Evolutionary conservation across 1,139 yeast species (phyloP).

Genomic region (Suhomyces choctaworum): DNA sequence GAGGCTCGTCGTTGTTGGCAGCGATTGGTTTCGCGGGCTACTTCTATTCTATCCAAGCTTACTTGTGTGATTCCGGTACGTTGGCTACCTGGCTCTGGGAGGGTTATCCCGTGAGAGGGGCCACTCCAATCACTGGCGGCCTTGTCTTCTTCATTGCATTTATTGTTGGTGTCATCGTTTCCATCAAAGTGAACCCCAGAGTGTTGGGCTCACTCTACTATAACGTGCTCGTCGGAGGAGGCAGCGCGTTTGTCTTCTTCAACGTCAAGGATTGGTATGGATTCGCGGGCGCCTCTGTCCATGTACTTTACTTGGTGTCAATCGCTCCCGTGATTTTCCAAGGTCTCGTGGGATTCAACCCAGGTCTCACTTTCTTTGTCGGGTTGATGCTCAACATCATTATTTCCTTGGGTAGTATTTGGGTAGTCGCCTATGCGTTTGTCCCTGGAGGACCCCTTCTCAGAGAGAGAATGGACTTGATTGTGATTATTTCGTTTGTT

Average conservation of each 20-base stretch:
- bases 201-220: slow-evolving; percentile 28
- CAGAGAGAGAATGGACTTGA: slow-evolving; percentile 83
- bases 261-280: slow-evolving; percentile 75
- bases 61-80: slow-evolving; percentile 81
- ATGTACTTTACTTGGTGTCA: slow-evolving; percentile 63
- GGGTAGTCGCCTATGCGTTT: slow-evolving; percentile 98
- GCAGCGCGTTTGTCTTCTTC: slow-evolving; percentile 53
- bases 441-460: slow-evolving; percentile 91
- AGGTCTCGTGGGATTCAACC: slow-evolving; percentile 56
- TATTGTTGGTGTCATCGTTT: slow-evolving; percentile 51
- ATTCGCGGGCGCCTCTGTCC: slow-evolving; percentile 69
- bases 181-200: slow-evolving; percentile 29
- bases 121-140: slow-evolving; percentile 89
- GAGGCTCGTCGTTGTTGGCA: slow-evolving; percentile 49
- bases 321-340: slow-evolving; percentile 65
- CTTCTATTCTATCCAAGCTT: slow-evolving; percentile 70
- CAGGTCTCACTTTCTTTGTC: slow-evolving; percentile 57
- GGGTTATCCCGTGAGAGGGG: slow-evolving; percentile 86
- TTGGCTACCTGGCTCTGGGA: slow-evolving; percentile 92
- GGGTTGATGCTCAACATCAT: slow-evolving; percentile 58
- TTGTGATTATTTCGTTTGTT: slow-evolving; percentile 46
- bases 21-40: slow-evolving; percentile 77
- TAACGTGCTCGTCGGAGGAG: slow-evolving; percentile 43
- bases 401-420: slow-evolving; percentile 76
- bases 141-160: slow-evolving; percentile 62